Evolutionary conservation across 2,329 filamentous ascomycete genomes (phyloP).

Genomic region (Beauveria australis): DNA sequence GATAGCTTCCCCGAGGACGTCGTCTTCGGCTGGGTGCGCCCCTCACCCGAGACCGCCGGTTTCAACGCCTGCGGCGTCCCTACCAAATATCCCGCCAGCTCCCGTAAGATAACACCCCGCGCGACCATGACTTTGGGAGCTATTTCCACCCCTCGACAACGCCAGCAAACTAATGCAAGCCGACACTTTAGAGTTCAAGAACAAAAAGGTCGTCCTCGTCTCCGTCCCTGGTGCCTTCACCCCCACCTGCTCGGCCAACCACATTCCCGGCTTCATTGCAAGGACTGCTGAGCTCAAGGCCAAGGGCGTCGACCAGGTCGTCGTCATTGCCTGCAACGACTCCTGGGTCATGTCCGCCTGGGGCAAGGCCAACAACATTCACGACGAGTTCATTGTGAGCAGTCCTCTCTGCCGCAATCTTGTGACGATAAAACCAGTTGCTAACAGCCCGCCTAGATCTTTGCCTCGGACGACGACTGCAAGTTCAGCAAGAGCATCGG

Average conservation of each 20-base stretch:
- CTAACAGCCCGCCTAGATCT: slow-evolving; percentile 42
- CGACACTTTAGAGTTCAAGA: slow-evolving; percentile 38
- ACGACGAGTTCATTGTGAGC: slow-evolving; percentile 54
- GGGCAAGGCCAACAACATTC: slow-evolving; percentile 79
- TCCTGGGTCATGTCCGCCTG: slow-evolving; percentile 81
- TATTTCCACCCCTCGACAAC: neutral
- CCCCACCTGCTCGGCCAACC: slow-evolving; percentile 72
- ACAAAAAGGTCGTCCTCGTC: slow-evolving; percentile 49
- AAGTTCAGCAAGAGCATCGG: slow-evolving; percentile 72
- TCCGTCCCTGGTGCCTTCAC: slow-evolving; percentile 69
- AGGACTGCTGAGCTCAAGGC: slow-evolving; percentile 61
- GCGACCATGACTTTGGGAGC: neutral
- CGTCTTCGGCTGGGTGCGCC: slow-evolving; percentile 77
- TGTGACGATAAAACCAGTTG: neutral
- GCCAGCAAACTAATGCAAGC: neutral
- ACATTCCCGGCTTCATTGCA: slow-evolving; percentile 73
- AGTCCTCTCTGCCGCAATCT: slow-evolving; percentile 18
- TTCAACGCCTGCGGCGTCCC: slow-evolving; percentile 74
- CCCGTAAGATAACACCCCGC: slow-evolving; percentile 38
- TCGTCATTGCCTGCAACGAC: slow-evolving; percentile 80
- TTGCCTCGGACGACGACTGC: slow-evolving; percentile 61
- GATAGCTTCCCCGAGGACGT: slow-evolving; percentile 77
- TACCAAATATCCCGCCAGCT: slow-evolving; percentile 69
- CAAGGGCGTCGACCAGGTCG: slow-evolving; percentile 76
- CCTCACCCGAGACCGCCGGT: slow-evolving; percentile 57